Conservation (phyloP, 306 rosid genomes). For the Psophocarpus tetragonolobus region DNA sequence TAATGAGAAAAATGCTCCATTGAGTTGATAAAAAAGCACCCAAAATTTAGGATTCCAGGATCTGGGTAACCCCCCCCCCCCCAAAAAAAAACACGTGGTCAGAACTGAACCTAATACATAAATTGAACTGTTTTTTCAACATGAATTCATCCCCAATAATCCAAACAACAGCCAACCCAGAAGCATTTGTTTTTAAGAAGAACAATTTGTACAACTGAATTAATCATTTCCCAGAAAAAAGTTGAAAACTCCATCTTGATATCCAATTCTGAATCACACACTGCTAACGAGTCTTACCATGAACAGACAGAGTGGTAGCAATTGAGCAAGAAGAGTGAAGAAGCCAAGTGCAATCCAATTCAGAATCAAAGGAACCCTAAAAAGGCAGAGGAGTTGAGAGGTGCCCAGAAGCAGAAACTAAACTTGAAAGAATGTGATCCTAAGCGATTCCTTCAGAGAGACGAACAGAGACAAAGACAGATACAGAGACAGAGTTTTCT, state of each 20-base stretch:
- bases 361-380: conserved; percentile 38
- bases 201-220: conserved; percentile 21
- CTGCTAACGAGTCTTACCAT: conserved; percentile 42
- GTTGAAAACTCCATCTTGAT: neutral
- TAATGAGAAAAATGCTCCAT: conserved; percentile 23
- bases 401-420: neutral
- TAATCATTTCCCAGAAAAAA: neutral
- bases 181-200: neutral
- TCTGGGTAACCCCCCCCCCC: neutral
- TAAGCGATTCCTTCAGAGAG: conserved; percentile 40
- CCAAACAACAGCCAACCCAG: conserved; percentile 31
- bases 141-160: conserved; percentile 3
- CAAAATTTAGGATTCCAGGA: conserved; percentile 24
- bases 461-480: conserved; percentile 25
- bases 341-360: conserved; percentile 28
- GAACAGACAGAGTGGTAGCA: conserved; percentile 29
- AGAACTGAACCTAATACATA: neutral
- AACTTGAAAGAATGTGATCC: conserved; percentile 29
- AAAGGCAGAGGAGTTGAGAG: conserved; percentile 13
- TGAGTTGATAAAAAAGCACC: conserved; percentile 12
- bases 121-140: conserved; percentile 26
- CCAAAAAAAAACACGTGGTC: neutral
- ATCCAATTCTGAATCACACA: conserved; percentile 19
- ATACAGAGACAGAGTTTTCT: conserved; percentile 33
- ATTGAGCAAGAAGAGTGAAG: conserved; percentile 27